These are phyloP conservation scores for Venturia pyrina DNA, from an alignment of 2,329 filamentous ascomycete genomes.

Conservation along the genomic window DNA sequence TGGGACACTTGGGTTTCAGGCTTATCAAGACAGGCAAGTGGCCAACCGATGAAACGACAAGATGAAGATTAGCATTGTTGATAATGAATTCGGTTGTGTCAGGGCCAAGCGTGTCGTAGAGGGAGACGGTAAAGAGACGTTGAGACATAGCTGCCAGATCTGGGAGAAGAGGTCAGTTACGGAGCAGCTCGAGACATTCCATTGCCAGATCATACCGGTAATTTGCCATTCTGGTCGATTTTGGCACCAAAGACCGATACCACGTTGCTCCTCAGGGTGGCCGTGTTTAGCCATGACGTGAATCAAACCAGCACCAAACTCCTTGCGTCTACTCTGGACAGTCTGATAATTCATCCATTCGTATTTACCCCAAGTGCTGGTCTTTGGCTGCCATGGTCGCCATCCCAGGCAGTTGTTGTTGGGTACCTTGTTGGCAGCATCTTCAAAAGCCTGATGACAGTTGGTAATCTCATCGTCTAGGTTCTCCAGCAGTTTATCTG, in stretches of 20 bases:
- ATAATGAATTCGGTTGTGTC: constrained; percentile 92
- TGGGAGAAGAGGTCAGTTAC: neutral
- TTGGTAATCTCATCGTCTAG: constrained; percentile 60
- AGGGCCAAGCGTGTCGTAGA: constrained; percentile 91
- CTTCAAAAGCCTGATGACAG: constrained; percentile 3
- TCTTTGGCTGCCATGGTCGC: constrained; percentile 65
- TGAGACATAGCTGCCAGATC: constrained; percentile 85
- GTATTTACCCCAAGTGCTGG: constrained; percentile 66
- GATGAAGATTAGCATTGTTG: constrained; percentile 70
- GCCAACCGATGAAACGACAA: constrained; percentile 67
- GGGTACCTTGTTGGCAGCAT: constrained; percentile 32
- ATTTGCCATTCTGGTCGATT: constrained; percentile 88
- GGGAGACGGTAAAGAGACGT: constrained; percentile 76
- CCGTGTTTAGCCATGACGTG: constrained; percentile 69
- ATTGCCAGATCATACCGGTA: constrained; percentile 40
- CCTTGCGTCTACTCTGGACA: constrained; percentile 67
- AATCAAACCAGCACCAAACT: constrained; percentile 76
- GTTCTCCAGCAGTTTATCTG: constrained; percentile 61
- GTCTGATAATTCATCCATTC: constrained; percentile 76
- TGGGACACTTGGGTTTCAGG: constrained; percentile 63
- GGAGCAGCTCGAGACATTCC: neutral
- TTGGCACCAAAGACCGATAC: constrained; percentile 75
- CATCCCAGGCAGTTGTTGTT: constrained; percentile 68
- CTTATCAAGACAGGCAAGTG: constrained; percentile 77
- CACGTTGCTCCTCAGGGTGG: constrained; percentile 44